Conservation (phyloP, 768 basidiomycete genomes). For the Auricularia cornea region DNA sequence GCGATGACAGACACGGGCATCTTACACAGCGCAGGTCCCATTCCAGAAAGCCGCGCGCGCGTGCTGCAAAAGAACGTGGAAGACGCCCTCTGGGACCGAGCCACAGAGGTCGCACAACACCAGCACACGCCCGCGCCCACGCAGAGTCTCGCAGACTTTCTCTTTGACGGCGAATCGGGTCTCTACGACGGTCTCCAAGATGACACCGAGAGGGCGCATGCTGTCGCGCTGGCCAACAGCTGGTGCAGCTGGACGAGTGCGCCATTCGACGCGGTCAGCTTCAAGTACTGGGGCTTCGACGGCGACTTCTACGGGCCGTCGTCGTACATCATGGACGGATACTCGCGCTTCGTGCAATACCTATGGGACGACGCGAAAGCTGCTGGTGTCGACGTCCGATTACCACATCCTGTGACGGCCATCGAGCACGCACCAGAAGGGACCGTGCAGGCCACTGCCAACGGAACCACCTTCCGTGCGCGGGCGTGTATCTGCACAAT, state of each 20-base stretch:
- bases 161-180: neutral
- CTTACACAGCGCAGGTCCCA: neutral
- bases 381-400: no score
- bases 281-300: conserved; percentile 13
- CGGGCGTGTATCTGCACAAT: conserved; percentile 3
- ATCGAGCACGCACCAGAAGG: no score
- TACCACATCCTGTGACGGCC: no score
- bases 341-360: neutral
- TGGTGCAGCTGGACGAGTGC: conserved; percentile 10
- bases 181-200: neutral
- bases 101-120: neutral
- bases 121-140: neutral
- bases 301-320: conserved; percentile 10
- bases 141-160: neutral
- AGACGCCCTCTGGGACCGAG: neutral
- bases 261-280: conserved; percentile 8
- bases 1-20: no score
- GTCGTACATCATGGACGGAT: conserved; percentile 6
- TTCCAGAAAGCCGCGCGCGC: neutral
- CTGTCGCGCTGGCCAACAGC: neutral
- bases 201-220: neutral
- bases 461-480: neutral
- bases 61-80: neutral
- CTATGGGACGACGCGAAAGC: neutral
- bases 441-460: neutral